Evolutionary conservation across 73 alveolate genomes (phyloP).

Genomic region (Tetrahymena elliotti): DNA sequence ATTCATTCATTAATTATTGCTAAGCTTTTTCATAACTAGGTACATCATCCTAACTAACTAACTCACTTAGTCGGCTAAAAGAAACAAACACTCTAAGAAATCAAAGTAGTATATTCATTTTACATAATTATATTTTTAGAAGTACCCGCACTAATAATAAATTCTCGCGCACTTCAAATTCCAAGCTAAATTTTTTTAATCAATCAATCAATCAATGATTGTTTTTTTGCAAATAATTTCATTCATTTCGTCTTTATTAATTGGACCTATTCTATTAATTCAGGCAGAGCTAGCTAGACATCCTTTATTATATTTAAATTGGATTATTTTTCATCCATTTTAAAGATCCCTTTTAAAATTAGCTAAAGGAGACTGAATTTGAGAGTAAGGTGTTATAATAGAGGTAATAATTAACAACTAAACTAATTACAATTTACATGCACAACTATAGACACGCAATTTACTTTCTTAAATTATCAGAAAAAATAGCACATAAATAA

Average conservation of each 20-base stretch:
- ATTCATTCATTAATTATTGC: not conserved
- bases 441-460: not conserved
- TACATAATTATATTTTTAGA: not conserved
- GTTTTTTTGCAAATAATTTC: not conserved
- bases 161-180: constrained; percentile 1
- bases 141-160: not conserved
- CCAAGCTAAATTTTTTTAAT: not conserved
- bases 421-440: not conserved
- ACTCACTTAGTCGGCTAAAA: not conserved
- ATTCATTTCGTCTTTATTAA: not conserved
- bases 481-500: not conserved
- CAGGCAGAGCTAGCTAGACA: not conserved
- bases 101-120: not conserved
- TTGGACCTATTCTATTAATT: not conserved
- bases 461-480: not conserved
- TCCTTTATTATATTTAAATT: not conserved
- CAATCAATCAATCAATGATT: too few species aligned
- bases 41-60: too few species aligned
- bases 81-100: not conserved
- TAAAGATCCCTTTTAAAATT: not conserved
- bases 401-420: not conserved
- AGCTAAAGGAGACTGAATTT: not conserved
- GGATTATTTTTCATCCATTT: not conserved
- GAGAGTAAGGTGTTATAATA: not conserved
- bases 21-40: too few species aligned